Conservation (phyloP, 2,329 filamentous ascomycete genomes). For the Dactylellina leptospora region DNA sequence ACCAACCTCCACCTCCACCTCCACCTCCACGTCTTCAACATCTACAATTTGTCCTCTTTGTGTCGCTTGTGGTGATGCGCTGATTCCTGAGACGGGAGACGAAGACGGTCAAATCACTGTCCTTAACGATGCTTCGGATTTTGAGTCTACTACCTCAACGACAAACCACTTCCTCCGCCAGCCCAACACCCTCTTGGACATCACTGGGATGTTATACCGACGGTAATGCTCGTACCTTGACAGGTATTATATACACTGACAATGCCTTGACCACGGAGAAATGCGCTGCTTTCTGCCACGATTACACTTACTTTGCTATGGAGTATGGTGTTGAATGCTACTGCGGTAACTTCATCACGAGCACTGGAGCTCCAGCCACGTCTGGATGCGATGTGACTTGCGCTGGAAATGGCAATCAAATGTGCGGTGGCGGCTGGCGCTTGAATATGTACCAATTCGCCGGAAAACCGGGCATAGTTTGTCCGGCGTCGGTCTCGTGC, state of each 20-base stretch:
- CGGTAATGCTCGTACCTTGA: too few relatives aligned
- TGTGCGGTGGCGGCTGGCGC: neutral
- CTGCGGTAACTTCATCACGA: conserved; percentile 7
- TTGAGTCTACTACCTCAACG: neutral
- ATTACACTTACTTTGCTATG: neutral
- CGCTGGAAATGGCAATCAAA: neutral
- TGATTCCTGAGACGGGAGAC: neutral
- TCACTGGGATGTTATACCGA: too few relatives aligned
- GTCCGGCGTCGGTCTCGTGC: neutral
- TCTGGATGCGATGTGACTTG: neutral
- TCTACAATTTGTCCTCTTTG: conserved; percentile 7
- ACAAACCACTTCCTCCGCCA: neutral
- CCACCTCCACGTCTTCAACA: neutral
- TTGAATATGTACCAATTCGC: conserved; percentile 2
- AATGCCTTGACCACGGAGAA: too few relatives aligned
- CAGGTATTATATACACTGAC: too few relatives aligned
- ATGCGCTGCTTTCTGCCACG: too few relatives aligned
- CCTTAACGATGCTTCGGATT: conserved; percentile 1
- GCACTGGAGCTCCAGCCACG: neutral
- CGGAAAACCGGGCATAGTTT: neutral
- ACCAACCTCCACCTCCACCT: neutral
- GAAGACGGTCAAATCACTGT: conserved; percentile 5
- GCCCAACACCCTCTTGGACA: too few relatives aligned
- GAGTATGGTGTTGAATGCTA: conserved; percentile 3
- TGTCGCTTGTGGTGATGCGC: neutral